A percentile compares a stretch with the other conserved stretches of the same genome.
These are phyloP conservation scores for Angomonas desouzai DNA, from an alignment of 208 protist species.

Conservation along the genomic window DNA sequence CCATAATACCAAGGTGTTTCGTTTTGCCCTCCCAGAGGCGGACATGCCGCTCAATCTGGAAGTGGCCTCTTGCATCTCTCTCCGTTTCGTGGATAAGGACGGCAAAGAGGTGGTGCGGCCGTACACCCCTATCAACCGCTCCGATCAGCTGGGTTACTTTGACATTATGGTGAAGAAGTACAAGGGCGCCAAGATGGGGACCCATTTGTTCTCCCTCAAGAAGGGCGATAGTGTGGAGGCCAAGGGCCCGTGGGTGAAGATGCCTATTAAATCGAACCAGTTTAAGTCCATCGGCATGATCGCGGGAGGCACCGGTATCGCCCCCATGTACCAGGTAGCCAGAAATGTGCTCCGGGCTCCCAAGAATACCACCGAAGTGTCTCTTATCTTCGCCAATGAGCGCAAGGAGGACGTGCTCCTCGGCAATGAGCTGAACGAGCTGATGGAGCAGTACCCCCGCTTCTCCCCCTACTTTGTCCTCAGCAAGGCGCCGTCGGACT, in stretches of 20 bases:
- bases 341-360: slow-evolving; percentile 65
- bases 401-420: slow-evolving; percentile 93
- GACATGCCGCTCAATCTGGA: slow-evolving; percentile 81
- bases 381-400: slow-evolving; percentile 87
- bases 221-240: slow-evolving; percentile 90
- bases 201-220: slow-evolving; percentile 88
- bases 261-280: slow-evolving; percentile 84
- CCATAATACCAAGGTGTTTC: slow-evolving; percentile 85
- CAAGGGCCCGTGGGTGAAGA: slow-evolving; percentile 88
- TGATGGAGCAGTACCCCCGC: slow-evolving; percentile 82
- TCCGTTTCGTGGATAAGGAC: slow-evolving; percentile 66
- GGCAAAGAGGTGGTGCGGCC: slow-evolving; percentile 82
- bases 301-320: slow-evolving; percentile 91
- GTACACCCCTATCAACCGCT: slow-evolving; percentile 81
- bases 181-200: slow-evolving; percentile 83
- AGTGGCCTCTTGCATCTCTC: slow-evolving; percentile 71
- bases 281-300: slow-evolving; percentile 93
- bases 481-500: slow-evolving; percentile 79
- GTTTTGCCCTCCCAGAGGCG: slow-evolving; percentile 78
- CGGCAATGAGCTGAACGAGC: slow-evolving; percentile 87
- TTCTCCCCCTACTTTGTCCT: slow-evolving; percentile 93
- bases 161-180: slow-evolving; percentile 91
- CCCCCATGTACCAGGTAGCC: slow-evolving; percentile 92
- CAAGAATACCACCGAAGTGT: slow-evolving; percentile 85
- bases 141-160: slow-evolving; percentile 85